Evolutionary conservation across 495 filamentous ascomycete genomes (phyloP).

Genomic region (Bombardia bombarda): DNA sequence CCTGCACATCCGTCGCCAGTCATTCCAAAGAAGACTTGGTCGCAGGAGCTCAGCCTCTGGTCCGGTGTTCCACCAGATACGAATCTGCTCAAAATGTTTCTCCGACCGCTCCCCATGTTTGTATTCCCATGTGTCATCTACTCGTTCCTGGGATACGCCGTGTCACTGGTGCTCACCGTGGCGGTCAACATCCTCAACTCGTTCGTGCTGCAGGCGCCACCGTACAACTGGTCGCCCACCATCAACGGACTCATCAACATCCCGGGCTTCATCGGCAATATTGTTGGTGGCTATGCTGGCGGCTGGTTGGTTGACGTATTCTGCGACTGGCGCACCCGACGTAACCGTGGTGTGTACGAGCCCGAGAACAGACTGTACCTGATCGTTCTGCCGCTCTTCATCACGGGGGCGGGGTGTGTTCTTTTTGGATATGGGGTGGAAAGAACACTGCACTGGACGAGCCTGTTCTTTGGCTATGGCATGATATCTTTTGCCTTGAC

Average conservation of each 20-base stretch:
- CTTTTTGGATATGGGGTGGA: constrained; percentile 30
- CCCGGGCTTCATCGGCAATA: constrained; percentile 37
- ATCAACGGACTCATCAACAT: constrained; percentile 50
- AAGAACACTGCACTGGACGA: constrained; percentile 21
- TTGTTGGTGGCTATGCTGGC: constrained; percentile 34
- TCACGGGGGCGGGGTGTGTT: constrained; percentile 30
- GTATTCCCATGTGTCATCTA: constrained; percentile 35
- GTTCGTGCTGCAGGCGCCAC: constrained; percentile 54
- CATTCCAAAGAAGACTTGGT: constrained; percentile 18
- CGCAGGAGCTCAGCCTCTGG: constrained; percentile 21
- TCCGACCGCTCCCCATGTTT: constrained; percentile 33
- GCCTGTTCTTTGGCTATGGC: constrained; percentile 25
- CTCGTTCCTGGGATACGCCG: constrained; percentile 34
- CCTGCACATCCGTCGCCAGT: not conserved
- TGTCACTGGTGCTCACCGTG: constrained; percentile 45
- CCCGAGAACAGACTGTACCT: constrained; percentile 48
- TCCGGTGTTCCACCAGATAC: constrained; percentile 15
- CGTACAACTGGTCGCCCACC: constrained; percentile 51
- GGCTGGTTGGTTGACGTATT: constrained; percentile 38
- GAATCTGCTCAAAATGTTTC: constrained; percentile 19
- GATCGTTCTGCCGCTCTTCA: constrained; percentile 30
- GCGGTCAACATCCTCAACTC: constrained; percentile 59
- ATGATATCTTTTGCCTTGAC: constrained; percentile 26
- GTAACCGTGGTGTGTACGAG: constrained; percentile 44
- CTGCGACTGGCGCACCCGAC: constrained; percentile 36